Conservation (phyloP, 805 yeast genomes). For the Soucietia sequanensis region DNA sequence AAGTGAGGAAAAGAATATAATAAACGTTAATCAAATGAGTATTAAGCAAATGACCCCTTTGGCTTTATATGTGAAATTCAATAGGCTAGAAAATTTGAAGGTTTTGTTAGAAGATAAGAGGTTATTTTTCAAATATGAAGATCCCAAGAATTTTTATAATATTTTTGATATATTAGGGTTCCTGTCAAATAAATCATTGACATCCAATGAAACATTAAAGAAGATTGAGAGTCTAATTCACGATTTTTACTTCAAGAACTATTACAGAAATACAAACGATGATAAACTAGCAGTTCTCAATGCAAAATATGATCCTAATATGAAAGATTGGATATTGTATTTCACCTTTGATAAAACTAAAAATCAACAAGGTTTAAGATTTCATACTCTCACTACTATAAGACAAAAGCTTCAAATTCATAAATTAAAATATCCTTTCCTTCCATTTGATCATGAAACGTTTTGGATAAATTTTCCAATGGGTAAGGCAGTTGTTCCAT, state of each 20-base stretch:
- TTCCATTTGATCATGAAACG: constrained; percentile 15
- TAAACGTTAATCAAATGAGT: constrained; percentile 59
- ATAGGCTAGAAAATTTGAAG: constrained; percentile 57
- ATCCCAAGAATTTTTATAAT: constrained; percentile 30
- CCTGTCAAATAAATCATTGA: constrained; percentile 25
- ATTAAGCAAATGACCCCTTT: constrained; percentile 63
- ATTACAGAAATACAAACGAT: constrained; percentile 5
- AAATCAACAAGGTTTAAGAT: constrained; percentile 9
- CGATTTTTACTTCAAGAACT: constrained; percentile 17
- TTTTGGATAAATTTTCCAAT: constrained; percentile 27
- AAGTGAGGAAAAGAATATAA: constrained; percentile 25
- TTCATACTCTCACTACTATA: constrained; percentile 12
- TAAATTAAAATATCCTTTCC: constrained; percentile 18
- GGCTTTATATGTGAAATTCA: constrained; percentile 67
- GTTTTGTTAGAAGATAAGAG: constrained; percentile 49
- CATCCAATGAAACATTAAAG: constrained; percentile 16
- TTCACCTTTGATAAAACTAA: constrained; percentile 12
- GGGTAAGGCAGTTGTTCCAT: constrained; percentile 23
- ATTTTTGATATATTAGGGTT: constrained; percentile 38
- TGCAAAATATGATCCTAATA: constrained; percentile 31
- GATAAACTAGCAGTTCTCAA: constrained; percentile 25
- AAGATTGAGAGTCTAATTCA: constrained; percentile 22
- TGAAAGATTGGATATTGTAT: constrained; percentile 34
- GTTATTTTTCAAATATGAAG: constrained; percentile 37
- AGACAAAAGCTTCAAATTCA: constrained; percentile 22